Conservation (phyloP, 495 filamentous ascomycete genomes). For the Aspergillus cristatus region DNA sequence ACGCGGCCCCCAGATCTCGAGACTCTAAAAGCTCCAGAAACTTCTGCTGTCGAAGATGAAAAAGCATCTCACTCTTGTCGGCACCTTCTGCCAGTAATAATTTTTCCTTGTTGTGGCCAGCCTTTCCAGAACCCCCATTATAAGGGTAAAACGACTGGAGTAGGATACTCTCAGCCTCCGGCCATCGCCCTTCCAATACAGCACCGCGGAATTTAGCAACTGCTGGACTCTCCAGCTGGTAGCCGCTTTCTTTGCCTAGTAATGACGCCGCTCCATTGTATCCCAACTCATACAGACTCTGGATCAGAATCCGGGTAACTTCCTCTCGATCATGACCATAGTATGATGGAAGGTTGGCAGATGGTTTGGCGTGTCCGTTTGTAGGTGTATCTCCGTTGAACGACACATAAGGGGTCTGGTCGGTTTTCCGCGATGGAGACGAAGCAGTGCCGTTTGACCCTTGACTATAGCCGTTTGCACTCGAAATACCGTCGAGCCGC, state of each 20-base stretch:
- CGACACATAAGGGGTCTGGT: slow-evolving; percentile 26
- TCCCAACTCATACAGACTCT: slow-evolving; percentile 79
- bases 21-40: slow-evolving; percentile 84
- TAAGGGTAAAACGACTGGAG: slow-evolving; percentile 48
- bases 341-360: slow-evolving; percentile 35
- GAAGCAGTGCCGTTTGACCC: slow-evolving; percentile 37
- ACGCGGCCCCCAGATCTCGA: slow-evolving; percentile 59
- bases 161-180: slow-evolving; percentile 72
- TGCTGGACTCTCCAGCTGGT: slow-evolving; percentile 72
- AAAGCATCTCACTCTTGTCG: slow-evolving; percentile 55
- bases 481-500: slow-evolving; percentile 47
- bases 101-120: slow-evolving; percentile 19
- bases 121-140: slow-evolving; percentile 28
- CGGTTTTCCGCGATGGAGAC: slow-evolving; percentile 31
- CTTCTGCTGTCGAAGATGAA: slow-evolving; percentile 86
- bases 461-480: slow-evolving; percentile 39
- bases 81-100: slow-evolving; percentile 48
- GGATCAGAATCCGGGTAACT: slow-evolving; percentile 85
- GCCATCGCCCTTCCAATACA: slow-evolving; percentile 75
- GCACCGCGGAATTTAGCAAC: slow-evolving; percentile 79
- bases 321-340: slow-evolving; percentile 89
- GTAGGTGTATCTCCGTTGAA: slow-evolving; percentile 35
- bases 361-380: slow-evolving; percentile 39
- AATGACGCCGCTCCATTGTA: slow-evolving; percentile 66
- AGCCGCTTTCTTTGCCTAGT: slow-evolving; percentile 77